Conservation (phyloP, 129 eudicot species). For the Cynara cardunculus region DNA sequence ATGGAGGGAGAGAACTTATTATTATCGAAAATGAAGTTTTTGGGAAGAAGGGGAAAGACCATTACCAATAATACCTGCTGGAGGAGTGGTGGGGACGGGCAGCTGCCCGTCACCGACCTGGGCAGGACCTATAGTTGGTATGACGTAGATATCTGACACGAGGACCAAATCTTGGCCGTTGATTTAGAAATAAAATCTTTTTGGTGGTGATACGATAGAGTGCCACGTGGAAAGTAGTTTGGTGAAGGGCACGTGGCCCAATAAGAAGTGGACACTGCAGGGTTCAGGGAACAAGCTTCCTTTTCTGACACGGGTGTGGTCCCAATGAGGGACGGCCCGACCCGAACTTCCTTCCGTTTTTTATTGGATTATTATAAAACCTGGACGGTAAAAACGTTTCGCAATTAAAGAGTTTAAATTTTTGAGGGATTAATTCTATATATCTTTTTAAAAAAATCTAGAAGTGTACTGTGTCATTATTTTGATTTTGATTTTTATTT, state of each 20-base stretch:
- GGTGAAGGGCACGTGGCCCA: slow-evolving; percentile 58
- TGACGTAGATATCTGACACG: slow-evolving; percentile 44
- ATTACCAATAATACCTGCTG: slow-evolving; percentile 36
- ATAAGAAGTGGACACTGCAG: slow-evolving; percentile 32
- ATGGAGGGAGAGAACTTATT: not conserved
- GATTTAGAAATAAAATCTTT: not conserved
- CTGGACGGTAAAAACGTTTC: slow-evolving; percentile 7
- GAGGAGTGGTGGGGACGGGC: slow-evolving; percentile 47
- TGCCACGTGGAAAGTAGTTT: slow-evolving; percentile 47
- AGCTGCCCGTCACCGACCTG: slow-evolving; percentile 71
- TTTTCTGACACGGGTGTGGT: slow-evolving; percentile 79
- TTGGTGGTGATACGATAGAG: not conserved
- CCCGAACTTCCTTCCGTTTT: slow-evolving; percentile 24
- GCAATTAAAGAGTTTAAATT: not conserved
- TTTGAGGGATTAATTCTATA: too few relatives aligned
- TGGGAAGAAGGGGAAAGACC: slow-evolving; percentile 28
- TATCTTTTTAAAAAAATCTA: too few relatives aligned
- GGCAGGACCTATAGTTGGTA: slow-evolving; percentile 54
- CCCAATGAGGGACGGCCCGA: slow-evolving; percentile 30
- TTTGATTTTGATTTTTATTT: too few relatives aligned
- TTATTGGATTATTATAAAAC: slow-evolving; percentile 9
- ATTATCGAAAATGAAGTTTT: slow-evolving; percentile 27
- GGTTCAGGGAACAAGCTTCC: slow-evolving; percentile 26
- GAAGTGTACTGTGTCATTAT: too few relatives aligned
- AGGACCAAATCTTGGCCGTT: slow-evolving; percentile 43